phyloP scores from a whole-genome alignment of 768 basidiomycete species.

The Amanita exitialis region DNA sequence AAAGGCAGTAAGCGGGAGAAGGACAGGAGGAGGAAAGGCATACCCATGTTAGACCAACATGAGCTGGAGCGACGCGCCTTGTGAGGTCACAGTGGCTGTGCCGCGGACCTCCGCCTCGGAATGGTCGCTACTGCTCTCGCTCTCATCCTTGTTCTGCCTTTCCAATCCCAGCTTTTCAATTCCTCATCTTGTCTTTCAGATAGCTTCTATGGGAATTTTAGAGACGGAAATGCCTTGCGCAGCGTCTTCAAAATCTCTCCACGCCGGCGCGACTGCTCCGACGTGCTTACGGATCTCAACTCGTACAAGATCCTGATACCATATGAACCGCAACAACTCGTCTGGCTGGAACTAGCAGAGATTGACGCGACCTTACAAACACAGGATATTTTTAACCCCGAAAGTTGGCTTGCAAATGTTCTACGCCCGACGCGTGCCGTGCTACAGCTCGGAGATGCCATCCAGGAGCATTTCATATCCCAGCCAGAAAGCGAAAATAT shows the following conservation, averaged over 20 bases:
- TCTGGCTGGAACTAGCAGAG: constrained; percentile 48
- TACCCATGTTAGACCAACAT: constrained; percentile 5
- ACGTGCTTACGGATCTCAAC: neutral
- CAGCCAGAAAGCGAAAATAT: constrained; percentile 23
- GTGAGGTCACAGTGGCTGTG: constrained; percentile 12
- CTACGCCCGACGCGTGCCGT: neutral
- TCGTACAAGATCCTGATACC: neutral
- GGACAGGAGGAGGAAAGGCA: neutral
- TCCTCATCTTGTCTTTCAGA: constrained; percentile 34
- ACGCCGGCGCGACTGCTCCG: neutral
- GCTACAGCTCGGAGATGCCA: neutral
- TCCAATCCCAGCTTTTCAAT: constrained; percentile 26
- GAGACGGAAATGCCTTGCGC: constrained; percentile 25
- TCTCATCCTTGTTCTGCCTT: constrained; percentile 36
- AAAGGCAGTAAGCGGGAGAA: neutral
- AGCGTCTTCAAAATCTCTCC: constrained; percentile 30
- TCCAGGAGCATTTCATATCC: constrained; percentile 19
- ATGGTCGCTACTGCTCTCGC: constrained; percentile 16
- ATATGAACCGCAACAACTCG: constrained; percentile 28
- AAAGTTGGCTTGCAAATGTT: neutral
- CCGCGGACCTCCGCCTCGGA: neutral
- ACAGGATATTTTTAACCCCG: neutral
- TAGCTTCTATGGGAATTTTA: constrained; percentile 48
- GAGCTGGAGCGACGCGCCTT: neutral
- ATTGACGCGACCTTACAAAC: neutral